Conservation (phyloP, 805 yeast genomes). For the Candida arabinofermentans region DNA sequence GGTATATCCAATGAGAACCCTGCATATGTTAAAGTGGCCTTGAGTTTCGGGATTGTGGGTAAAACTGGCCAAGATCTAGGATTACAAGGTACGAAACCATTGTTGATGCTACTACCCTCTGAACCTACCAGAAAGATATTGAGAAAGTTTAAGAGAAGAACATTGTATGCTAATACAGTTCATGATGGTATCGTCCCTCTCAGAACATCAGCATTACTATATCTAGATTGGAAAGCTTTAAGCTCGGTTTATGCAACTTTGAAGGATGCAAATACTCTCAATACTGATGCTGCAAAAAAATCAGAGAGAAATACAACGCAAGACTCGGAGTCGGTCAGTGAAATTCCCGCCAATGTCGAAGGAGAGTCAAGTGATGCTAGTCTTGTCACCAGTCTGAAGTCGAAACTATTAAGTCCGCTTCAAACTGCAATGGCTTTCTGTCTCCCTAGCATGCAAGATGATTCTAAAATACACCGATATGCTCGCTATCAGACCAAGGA, state of each 20-base stretch:
- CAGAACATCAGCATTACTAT: conserved; percentile 81
- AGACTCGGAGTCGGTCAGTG: conserved; percentile 15
- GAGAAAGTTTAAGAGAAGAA: conserved; percentile 61
- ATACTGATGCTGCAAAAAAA: conserved; percentile 1
- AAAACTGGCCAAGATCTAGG: conserved; percentile 89
- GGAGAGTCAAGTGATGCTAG: conserved; percentile 2
- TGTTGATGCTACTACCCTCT: conserved; percentile 70
- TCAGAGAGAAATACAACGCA: conserved; percentile 1
- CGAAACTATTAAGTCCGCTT: conserved; percentile 34
- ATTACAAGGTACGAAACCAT: conserved; percentile 53
- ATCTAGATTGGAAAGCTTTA: conserved; percentile 79
- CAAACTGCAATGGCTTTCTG: conserved; percentile 42
- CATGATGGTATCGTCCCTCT: conserved; percentile 96
- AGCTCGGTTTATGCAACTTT: conserved; percentile 40
- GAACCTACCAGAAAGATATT: conserved; percentile 67
- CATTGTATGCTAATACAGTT: conserved; percentile 83
- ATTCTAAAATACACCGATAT: conserved; percentile 17
- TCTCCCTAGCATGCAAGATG: conserved; percentile 32
- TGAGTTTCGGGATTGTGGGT: conserved; percentile 89
- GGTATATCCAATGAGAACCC: conserved; percentile 91
- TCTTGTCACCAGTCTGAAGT: conserved; percentile 17
- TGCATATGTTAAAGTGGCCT: conserved; percentile 72
- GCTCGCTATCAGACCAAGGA: conserved; percentile 29
- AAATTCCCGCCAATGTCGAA: conserved; percentile 29
- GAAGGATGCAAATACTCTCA: conserved; percentile 10